A percentile compares a stretch with the other conserved stretches of the same genome.
phyloP scores from a whole-genome alignment of 768 basidiomycete species.

The Cystoderma amianthinum region DNA sequence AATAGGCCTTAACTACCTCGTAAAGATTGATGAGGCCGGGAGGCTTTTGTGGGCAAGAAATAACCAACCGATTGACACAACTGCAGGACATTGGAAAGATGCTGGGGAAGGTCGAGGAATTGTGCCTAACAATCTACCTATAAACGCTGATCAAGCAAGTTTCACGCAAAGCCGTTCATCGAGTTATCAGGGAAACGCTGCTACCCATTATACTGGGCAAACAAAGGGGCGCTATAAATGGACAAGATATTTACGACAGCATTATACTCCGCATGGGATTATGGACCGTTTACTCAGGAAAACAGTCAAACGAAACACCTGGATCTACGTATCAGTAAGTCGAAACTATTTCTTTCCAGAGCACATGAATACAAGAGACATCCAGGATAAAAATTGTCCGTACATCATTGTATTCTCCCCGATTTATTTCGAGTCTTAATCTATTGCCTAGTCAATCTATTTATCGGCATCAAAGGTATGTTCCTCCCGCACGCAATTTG shows the following conservation, averaged over 20 bases:
- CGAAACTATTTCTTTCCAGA: slow-evolving; percentile 1
- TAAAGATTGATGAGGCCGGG: slow-evolving; percentile 46
- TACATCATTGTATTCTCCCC: neutral
- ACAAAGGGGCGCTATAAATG: slow-evolving; percentile 24
- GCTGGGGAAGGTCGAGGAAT: slow-evolving; percentile 49
- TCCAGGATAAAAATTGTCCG: slow-evolving; percentile 48
- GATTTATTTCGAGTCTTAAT: slow-evolving; percentile 2
- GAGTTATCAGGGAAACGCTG: slow-evolving; percentile 19
- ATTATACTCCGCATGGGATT: slow-evolving; percentile 45
- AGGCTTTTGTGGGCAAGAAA: slow-evolving; percentile 53
- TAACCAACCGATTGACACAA: slow-evolving; percentile 52
- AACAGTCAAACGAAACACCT: slow-evolving; percentile 53
- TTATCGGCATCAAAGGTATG: slow-evolving; percentile 58
- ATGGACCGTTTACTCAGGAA: slow-evolving; percentile 49
- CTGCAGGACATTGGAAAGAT: slow-evolving; percentile 57
- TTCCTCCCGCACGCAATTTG: too few species aligned
- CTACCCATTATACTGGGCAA: slow-evolving; percentile 34
- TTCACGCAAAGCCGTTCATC: slow-evolving; percentile 4
- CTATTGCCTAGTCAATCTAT: slow-evolving; percentile 43
- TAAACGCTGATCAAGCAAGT: neutral
- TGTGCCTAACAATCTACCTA: slow-evolving; percentile 26
- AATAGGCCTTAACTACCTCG: slow-evolving; percentile 59
- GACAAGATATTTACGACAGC: slow-evolving; percentile 30
- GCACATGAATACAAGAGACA: slow-evolving; percentile 1
- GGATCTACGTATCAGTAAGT: slow-evolving; percentile 62